Conservation (phyloP, 106 monocot genomes). For the Apostasia ramifera region DNA sequence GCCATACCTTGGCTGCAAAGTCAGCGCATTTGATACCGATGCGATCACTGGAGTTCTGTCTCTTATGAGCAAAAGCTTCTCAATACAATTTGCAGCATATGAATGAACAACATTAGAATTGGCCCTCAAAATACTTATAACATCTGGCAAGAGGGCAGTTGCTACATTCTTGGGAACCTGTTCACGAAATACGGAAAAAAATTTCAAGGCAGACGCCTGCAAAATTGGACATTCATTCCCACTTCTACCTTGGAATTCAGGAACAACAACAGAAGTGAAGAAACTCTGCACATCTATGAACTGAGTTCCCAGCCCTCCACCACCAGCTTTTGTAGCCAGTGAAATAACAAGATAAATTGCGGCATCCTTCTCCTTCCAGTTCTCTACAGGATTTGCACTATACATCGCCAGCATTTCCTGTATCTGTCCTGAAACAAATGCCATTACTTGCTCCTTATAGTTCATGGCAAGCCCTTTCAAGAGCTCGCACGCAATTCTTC, state of each 20-base stretch:
- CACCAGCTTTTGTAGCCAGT: conserved; percentile 47
- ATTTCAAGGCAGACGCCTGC: conserved; percentile 84
- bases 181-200: conserved; percentile 66
- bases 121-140: conserved; percentile 50
- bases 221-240: conserved; percentile 63
- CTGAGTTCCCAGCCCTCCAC: conserved; percentile 19
- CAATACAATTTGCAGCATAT: conserved; percentile 92
- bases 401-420: conserved; percentile 64
- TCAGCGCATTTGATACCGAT: conserved; percentile 17
- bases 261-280: conserved; percentile 69
- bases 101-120: conserved; percentile 97
- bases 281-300: conserved; percentile 78
- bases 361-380: conserved; percentile 93
- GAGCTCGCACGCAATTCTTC: conserved; percentile 87
- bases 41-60: conserved; percentile 31
- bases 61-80: conserved; percentile 79
- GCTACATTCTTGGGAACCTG: conserved; percentile 69
- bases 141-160: conserved; percentile 50
- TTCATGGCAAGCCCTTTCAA: conserved; percentile 72
- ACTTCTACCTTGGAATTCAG: conserved; percentile 61
- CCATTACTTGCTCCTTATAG: conserved; percentile 73
- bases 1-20: conserved; percentile 29
- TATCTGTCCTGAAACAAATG: conserved; percentile 61
- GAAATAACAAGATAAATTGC: conserved; percentile 89
- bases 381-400: conserved; percentile 51